Evolutionary conservation across 2,329 filamentous ascomycete species (phyloP), one percentile per base, ranked within the genome.

Genomic region (Pyrenophora tritici-repentis): DNA sequence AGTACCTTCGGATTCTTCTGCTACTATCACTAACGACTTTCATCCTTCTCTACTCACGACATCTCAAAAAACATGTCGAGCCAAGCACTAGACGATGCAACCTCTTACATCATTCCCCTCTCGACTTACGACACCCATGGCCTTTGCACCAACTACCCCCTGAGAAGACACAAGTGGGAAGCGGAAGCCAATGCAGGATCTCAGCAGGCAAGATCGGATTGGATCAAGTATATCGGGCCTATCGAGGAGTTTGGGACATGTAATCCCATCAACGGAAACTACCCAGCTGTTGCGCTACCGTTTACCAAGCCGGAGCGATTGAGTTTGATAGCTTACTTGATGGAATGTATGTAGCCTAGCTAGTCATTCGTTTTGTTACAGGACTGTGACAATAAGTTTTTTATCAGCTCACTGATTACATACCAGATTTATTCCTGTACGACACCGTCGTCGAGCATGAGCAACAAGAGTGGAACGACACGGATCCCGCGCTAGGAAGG

Each of bases 221-320:
- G 40, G 39, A 34, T 39, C 17, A 49, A 29, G 24, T 49, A 49
- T 7, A 22, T 43, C 8, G 39, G 39, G 3, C 46, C 39, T 9
- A 37, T 29, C 6, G 34, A 39, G 6, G 6, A 38, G 7, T 49
- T 42, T 16, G 46, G 46, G 4, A n/a, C 24, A n/a, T 26, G 33
- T 10, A 49, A 39, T 6, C 39, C 46, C 6, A 33, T 49, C 34
- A 49, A 49, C 8, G 46, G 46, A 0, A 42, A 49, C 10, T 14
- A 34, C 12, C 10, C 24, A 2, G 46, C 39, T 34, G 3, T 43
- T 2, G 33, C 12, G 3, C 5, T 42, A 12, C 46, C 46, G 12
- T 17, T 39, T n/a, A 10, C 13, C 0, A 42, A 26, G n/a, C 46
- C 39, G 4, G 39, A 49, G n/a, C 14, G 46, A 5, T 2, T 49